Base-by-base conservation (phyloP, 768 basidiomycete species). In the Boletus barrowsii region DNA sequence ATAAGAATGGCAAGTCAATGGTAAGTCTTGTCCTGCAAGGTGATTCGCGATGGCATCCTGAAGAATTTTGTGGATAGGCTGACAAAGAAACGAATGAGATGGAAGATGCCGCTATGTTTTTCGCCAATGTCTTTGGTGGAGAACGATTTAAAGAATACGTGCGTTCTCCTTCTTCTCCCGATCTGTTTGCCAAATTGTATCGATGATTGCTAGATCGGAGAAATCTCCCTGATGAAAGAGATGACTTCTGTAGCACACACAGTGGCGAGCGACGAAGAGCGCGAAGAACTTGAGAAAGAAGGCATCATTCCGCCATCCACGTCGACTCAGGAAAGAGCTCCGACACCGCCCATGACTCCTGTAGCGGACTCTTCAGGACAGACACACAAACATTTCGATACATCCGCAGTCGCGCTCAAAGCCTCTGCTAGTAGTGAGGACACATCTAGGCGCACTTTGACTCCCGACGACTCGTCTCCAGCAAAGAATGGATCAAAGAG, bases 61-160 rank as follows among this genome's bases (percentile, higher is more conserved):
- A 56, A 42, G 42, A 42, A 29, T 29, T 40, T 22, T 20, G 24
- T 36, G 48, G 54, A 33, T 58, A 86, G 86, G 77, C 80, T 54
- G 90, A 90, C 70, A 88, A 86, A 64, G 89, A 91, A 62, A 86
- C 88, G n/a, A 82, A 78, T 15, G 84, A 79, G 39, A 88, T 95
- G 81, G 89, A 93, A 43, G 95, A 99, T 65, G 93, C 97, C 4
- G 87, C 90, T 36, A 88, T 90, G 54, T 90, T 99, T 78, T 99
- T 99, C 66, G 88, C 91, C 18, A 88, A 90, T 64, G 90, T 98
- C 15, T 99, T 99, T 68, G 94, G 94, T 49, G 96, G 97, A 22
- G 95, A 96, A 64, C 81, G 89, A 24, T 97, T 97, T 69, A 73
- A 77, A 54, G 92, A 94, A 68, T 93, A 92, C 66, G 92, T 95